Evolutionary conservation across 257 asterid genomes (phyloP).

Genomic region (Primulina eburnea): DNA sequence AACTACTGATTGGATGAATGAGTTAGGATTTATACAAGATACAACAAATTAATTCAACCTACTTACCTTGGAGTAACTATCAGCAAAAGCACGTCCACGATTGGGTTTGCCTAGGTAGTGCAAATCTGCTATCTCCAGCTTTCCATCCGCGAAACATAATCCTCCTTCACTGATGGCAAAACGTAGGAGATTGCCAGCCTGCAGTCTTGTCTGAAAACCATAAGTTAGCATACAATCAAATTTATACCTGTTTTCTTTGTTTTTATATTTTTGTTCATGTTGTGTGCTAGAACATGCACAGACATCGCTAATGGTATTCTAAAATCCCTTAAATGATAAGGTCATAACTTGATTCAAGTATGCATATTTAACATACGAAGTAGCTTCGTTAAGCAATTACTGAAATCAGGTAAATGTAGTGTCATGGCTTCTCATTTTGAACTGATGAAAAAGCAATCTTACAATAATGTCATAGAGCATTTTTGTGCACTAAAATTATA

Average conservation of each 20-base stretch:
- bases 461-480: neutral
- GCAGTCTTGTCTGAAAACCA: constrained; percentile 59
- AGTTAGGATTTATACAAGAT: neutral
- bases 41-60: neutral
- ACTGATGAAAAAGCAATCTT: constrained; percentile 1
- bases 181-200: constrained; percentile 60
- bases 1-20: neutral
- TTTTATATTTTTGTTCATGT: constrained; percentile 1
- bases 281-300: neutral
- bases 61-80: constrained; percentile 88
- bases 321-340: neutral
- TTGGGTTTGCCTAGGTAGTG: constrained; percentile 72
- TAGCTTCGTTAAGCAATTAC: neutral
- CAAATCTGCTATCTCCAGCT: constrained; percentile 78
- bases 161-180: constrained; percentile 66
- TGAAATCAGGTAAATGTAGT: neutral
- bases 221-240: neutral
- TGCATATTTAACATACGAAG: neutral
- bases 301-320: neutral
- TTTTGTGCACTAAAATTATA: constrained; percentile 14
- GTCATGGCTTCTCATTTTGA: constrained; percentile 8
- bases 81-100: constrained; percentile 85
- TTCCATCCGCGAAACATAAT: constrained; percentile 59
- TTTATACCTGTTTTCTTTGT: neutral
- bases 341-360: neutral